Evolutionary conservation across 169 alveolate genomes (phyloP), one percentile per base, ranked within the genome.

Genomic region (Plasmodium relictum): DNA sequence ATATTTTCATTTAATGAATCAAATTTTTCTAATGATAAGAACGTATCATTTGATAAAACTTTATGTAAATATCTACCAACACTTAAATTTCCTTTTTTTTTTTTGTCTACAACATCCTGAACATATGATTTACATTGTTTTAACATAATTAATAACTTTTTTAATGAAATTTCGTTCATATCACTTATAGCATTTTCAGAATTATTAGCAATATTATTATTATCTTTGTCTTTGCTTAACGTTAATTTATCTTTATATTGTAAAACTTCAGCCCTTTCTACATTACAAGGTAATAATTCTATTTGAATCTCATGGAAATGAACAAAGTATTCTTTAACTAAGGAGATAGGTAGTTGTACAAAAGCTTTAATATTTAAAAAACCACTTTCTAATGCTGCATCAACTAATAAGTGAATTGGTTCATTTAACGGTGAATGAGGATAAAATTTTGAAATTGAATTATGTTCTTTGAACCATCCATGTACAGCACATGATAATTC

Each of bases 401-500:
- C 98, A 26, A 97, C 98, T 88, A 95, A 90, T 66, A 97, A 88
- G 88, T 96, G 98, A 78, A 97, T 94, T 18, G 98, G 98, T 74
- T 96, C 98, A 58, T 95, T 89, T 20, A 97, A 93, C 39, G 97
- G 95, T 3, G 98, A 96, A 70, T 96, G 97, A 0, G 97, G 97
- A 66, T 93, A 95, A 88, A 97, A 97, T 92, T 94, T 96, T 41
- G 98, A 96, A 20, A 94, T 96, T 6, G 95, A 91, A 90, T 92
- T 93, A 86, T 93, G 95, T 73, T 95, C 96, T 88, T 96, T 96
- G 88, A 96, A 96, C 98, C 98, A 96, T 12, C 98, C 98, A 73
- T 97, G 97, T 12, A 96, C 97, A 22, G 98, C 98, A 88, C 98
- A 96, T n/a, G 98, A 95, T 39, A 96, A 93, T 85, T 96, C 97